Evolutionary conservation across 78 protist genomes (phyloP).

Genomic region (Dictyostelium citrinum): DNA sequence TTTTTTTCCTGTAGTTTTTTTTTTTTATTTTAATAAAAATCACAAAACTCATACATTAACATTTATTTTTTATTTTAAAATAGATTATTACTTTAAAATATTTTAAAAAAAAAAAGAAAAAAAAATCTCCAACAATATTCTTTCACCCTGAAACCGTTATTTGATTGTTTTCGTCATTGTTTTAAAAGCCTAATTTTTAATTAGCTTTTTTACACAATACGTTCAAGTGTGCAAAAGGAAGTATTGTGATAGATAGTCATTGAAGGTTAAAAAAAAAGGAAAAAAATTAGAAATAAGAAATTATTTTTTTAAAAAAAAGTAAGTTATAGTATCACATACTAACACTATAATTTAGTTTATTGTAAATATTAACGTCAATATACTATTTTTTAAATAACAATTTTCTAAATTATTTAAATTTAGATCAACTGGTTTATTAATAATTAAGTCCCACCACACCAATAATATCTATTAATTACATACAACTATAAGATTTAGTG

Average conservation of each 20-base stretch:
- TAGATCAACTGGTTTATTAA: neutral
- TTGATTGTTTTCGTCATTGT: neutral
- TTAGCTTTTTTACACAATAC: neutral
- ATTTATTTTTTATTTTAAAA: no score
- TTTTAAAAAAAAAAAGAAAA: neutral
- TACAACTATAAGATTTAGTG: neutral
- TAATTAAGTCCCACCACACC: neutral
- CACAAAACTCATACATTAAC: neutral
- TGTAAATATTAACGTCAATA: neutral
- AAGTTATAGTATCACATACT: neutral
- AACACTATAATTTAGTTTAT: neutral
- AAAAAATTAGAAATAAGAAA: neutral
- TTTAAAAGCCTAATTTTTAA: neutral
- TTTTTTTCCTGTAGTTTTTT: no score
- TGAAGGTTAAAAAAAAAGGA: neutral
- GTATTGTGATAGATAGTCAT: neutral
- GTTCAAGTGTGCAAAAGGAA: neutral
- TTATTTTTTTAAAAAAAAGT: neutral
- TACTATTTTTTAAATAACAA: neutral
- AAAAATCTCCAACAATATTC: neutral
- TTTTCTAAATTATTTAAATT: neutral
- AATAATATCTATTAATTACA: neutral
- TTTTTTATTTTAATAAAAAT: no score
- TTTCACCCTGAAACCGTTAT: neutral
- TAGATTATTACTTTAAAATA: neutral